Evolutionary conservation across 345 rosid species (phyloP).

Genomic region (Aquilaria malaccensis): DNA sequence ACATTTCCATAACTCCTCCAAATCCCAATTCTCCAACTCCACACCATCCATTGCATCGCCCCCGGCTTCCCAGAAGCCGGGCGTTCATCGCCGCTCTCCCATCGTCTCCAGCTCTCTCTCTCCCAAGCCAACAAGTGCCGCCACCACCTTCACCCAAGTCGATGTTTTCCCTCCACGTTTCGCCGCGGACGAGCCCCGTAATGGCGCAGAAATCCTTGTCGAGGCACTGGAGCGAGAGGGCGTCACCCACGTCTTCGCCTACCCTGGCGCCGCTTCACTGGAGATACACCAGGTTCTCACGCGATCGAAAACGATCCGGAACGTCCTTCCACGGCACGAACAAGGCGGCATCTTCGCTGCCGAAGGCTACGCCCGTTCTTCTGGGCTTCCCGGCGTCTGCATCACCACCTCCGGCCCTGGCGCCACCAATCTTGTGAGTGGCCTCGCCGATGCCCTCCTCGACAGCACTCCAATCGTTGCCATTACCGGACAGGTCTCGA

Average conservation of each 20-base stretch:
- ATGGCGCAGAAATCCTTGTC: slow-evolving; percentile 87
- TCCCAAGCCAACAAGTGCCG: slow-evolving; percentile 10
- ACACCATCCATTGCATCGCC: slow-evolving; percentile 26
- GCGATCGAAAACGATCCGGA: slow-evolving; percentile 62
- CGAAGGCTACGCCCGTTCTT: slow-evolving; percentile 86
- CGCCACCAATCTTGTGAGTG: slow-evolving; percentile 84
- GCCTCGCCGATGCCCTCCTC: slow-evolving; percentile 82
- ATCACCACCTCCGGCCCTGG: slow-evolving; percentile 97
- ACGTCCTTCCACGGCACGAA: slow-evolving; percentile 95
- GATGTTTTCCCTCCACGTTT: slow-evolving; percentile 33
- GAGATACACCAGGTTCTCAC: slow-evolving; percentile 98
- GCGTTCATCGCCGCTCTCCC: slow-evolving; percentile 23
- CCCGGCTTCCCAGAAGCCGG: slow-evolving; percentile 1
- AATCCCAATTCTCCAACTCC: slow-evolving; percentile 18
- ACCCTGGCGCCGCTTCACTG: slow-evolving; percentile 94
- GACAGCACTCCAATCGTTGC: slow-evolving; percentile 91
- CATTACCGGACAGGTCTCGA: slow-evolving; percentile 87
- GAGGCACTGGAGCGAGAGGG: slow-evolving; percentile 90
- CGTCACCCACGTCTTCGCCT: slow-evolving; percentile 74
- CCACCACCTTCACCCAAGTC: slow-evolving; percentile 15
- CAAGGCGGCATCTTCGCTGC: slow-evolving; percentile 98
- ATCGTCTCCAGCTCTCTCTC: slow-evolving; percentile 17
- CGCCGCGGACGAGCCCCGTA: slow-evolving; percentile 61
- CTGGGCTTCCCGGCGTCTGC: slow-evolving; percentile 82
- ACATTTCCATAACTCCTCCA: slow-evolving; percentile 11